These are phyloP conservation scores for Epichloe glyceriae DNA, from an alignment of 2,329 filamentous ascomycete genomes.

Conservation along the genomic window DNA sequence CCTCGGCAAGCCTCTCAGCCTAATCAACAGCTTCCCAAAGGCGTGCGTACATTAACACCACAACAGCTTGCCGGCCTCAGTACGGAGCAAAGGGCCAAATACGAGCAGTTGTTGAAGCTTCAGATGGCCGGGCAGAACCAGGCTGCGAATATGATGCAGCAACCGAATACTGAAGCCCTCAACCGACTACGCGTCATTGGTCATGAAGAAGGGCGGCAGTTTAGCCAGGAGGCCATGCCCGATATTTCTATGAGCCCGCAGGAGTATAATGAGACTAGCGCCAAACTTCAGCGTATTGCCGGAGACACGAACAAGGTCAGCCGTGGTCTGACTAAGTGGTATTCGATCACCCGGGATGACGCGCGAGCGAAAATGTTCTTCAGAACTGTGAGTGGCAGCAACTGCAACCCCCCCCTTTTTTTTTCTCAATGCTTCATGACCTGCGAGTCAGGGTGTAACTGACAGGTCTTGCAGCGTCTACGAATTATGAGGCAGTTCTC, in stretches of 20 bases:
- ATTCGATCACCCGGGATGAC: conserved; percentile 34
- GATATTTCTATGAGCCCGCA: conserved; percentile 35
- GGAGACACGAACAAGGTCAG: conserved; percentile 32
- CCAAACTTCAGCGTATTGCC: conserved; percentile 29
- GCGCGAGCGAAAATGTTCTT: conserved; percentile 38
- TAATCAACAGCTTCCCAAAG: conserved; percentile 12
- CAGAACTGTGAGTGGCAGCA: conserved; percentile 30
- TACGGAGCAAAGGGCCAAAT: conserved; percentile 32
- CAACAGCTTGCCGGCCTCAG: conserved; percentile 26
- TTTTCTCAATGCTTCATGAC: background rate
- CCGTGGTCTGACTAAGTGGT: conserved; percentile 34
- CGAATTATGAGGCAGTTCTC: conserved; percentile 41
- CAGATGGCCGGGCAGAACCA: conserved; percentile 15
- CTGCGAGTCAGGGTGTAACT: background rate
- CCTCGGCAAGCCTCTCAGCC: conserved; percentile 15
- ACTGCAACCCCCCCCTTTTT: background rate
- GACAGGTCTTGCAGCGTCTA: conserved; percentile 28
- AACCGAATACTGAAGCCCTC: conserved; percentile 13
- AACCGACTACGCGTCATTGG: conserved; percentile 22
- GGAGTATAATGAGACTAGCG: conserved; percentile 29
- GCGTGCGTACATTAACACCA: conserved; percentile 13
- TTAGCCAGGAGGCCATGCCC: conserved; percentile 25
- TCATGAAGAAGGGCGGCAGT: conserved; percentile 28
- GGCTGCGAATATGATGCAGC: conserved; percentile 8
- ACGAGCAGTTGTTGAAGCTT: conserved; percentile 25